Percentiles rank a stretch among this genome's conserved stretches.
phyloP scores from a whole-genome alignment of 2,329 filamentous ascomycete genomes.

The Ophiostoma sp. region DNA sequence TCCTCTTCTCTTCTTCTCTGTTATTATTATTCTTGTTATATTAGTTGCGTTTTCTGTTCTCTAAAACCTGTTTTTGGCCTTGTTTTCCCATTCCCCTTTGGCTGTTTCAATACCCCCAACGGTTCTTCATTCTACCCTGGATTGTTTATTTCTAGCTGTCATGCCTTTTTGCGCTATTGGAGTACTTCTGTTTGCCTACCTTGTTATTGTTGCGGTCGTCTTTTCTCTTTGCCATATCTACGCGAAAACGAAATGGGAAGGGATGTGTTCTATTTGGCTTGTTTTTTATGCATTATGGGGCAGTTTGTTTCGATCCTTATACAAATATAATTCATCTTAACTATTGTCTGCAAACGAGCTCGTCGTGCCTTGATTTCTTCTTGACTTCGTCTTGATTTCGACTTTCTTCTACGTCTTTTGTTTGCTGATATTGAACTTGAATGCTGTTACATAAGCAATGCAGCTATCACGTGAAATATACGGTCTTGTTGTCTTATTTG shows the following conservation, averaged over 20 bases:
- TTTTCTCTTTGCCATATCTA: not conserved
- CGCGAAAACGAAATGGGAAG: not conserved
- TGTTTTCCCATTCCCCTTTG: slow-evolving; percentile 9
- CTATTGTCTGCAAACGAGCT: too few relatives aligned
- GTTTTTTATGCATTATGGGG: not conserved
- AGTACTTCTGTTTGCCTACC: not conserved
- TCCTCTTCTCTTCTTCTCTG: not conserved
- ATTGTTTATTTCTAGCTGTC: not conserved
- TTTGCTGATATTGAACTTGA: not conserved
- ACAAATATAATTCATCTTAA: not conserved
- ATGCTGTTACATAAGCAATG: not conserved
- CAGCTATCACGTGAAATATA: slow-evolving; percentile 17
- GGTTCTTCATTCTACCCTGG: slow-evolving; percentile 11
- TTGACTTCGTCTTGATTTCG: too few relatives aligned
- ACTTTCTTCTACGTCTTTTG: too few relatives aligned
- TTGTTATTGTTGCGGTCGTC: not conserved
- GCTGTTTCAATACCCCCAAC: slow-evolving; percentile 21
- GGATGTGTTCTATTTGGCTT: not conserved
- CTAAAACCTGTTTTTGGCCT: not conserved
- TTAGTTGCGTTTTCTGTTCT: not conserved
- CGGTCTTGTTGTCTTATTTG: slow-evolving; percentile 15
- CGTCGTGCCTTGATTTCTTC: too few relatives aligned
- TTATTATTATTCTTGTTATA: slow-evolving; percentile 9
- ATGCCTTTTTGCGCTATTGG: not conserved
- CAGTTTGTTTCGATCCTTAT: not conserved